Evolutionary conservation across 1,139 yeast genomes (phyloP), one percentile per base, ranked within the genome.

Genomic region (Blastobotrys elegans): DNA sequence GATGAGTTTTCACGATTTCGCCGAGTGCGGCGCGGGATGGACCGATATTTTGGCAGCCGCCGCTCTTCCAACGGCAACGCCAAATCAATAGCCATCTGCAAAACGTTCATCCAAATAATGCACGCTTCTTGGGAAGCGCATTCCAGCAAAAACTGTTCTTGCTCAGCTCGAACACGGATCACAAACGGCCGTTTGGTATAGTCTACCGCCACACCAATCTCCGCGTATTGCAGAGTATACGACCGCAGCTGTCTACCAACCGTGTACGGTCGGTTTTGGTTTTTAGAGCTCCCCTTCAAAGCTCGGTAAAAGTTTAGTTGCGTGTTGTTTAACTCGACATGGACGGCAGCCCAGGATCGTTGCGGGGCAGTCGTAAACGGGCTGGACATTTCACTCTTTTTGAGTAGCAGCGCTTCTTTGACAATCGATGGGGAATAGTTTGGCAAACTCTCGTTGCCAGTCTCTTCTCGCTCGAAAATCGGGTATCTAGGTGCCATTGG

Each of bases 201-300:
- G 62, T 84, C 94, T 4, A 74, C 65, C 0, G 92, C 92, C 18
- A 82, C 67, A 0, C 94, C 94, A 20, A 82, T 64, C 54, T 73
- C 78, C 20, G 86, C 82, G 61, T 82, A 79, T 62, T 84, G 94
- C 43, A 84, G 69, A 3, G 89, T 79, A 62, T 79, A 84, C 0
- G 82, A 50, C n/a, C 49, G 26, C 20, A 54, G 13, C 26, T 51
- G 43, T 14, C 34, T 20, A 27, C 56, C 56, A 14, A 54, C 44
- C n/a, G 50, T 48, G 43, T 56, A 57, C 16, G 34, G 39, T 17
- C 39, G 39, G 17, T 39, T 43, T 11, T 10, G 14, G 17, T 22
- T 38, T 21, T 22, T 24, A 27, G 29, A 20, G 3, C 16, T 13
- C 5, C 17, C 33, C 11, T 34, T 35, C 4, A 47, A 27, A 20